Evolutionary conservation across 2,329 filamentous ascomycete species (phyloP), one percentile per base, ranked within the genome.

Genomic region (Polychaeton citri): DNA sequence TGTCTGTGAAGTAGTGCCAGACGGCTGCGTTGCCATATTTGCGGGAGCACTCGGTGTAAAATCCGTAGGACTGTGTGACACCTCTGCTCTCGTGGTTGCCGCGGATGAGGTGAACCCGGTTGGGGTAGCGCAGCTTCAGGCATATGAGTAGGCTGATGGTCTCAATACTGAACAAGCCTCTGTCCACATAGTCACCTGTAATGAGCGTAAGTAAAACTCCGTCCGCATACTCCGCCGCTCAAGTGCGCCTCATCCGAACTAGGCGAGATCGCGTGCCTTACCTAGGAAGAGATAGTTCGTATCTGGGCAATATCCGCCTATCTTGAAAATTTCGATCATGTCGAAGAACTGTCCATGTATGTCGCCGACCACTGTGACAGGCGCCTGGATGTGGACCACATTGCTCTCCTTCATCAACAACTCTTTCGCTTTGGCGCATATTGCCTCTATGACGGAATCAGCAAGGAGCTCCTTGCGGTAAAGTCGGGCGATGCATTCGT

Each of bases 331-430:
- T 70, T 98, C 90, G 47, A 98, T 90, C 65, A 98, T 76, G 61
- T 98, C 90, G 62, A 88, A 96, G 66, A 98, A 98, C 62, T 98
- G 90, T 40, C 90, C 90, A 61, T 98, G 90, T 48, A 98, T 98
- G 59, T 98, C 90, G 47, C 90, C 90, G 26, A 98, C 90, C 7
- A 98, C 90, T 12, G 90, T 98, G 40, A 98, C 85, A 2, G 90
- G 90, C 20, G 90, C 87, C 50, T 78, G 77, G 43, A 98, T 92
- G 60, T 98, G 90, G 41, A 98, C 90, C 43, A 98, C 90, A 64
- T 98, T 98, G 73, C 88, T 96, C 75, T 98, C 90, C 58, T 92
- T 88, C 90, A 98, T 98, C 49, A 98, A 73, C 50, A 98, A 71
- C 68, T 98, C 90, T 59, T 98, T 98, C 16, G 92, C 90, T 62